Evolutionary conservation across 805 yeast species (phyloP).

Genomic region (Kazachstania bromeliacearum): DNA sequence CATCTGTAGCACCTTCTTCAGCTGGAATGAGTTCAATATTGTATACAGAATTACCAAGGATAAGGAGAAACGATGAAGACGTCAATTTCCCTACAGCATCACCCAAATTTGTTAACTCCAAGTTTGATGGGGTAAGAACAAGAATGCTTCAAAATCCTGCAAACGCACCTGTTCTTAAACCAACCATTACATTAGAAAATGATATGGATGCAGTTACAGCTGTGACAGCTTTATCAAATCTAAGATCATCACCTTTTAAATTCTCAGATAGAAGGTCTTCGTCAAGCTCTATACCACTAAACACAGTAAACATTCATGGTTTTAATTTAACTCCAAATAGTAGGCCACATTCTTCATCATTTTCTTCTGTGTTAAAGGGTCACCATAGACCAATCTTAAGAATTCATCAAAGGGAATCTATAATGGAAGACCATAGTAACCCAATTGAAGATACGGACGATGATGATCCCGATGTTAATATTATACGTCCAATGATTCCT

Average conservation of each 20-base stretch:
- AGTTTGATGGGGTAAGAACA: slow-evolving; percentile 24
- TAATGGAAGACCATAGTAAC: not conserved
- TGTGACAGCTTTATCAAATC: slow-evolving; percentile 26
- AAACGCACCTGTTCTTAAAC: not conserved
- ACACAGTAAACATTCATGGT: not conserved
- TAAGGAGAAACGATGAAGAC: no score
- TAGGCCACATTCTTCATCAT: slow-evolving; percentile 25
- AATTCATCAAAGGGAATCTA: slow-evolving; percentile 15
- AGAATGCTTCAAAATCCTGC: slow-evolving; percentile 22
- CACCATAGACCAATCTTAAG: slow-evolving; percentile 21
- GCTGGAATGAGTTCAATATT: no score
- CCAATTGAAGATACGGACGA: not conserved
- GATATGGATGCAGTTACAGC: slow-evolving; percentile 28
- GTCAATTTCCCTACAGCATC: slow-evolving; percentile 16
- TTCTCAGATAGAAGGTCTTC: slow-evolving; percentile 13
- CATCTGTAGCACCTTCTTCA: not conserved
- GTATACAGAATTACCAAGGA: no score
- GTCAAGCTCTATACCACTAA: slow-evolving; percentile 2
- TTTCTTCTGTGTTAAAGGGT: slow-evolving; percentile 7
- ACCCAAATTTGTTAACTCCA: slow-evolving; percentile 27
- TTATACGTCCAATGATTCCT: not conserved
- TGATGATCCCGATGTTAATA: not conserved
- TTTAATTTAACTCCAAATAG: slow-evolving; percentile 4
- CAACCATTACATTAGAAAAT: slow-evolving; percentile 6
- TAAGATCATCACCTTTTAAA: slow-evolving; percentile 29